Conservation (phyloP, 2,329 filamentous ascomycete species). For the Triangularia setosa region DNA sequence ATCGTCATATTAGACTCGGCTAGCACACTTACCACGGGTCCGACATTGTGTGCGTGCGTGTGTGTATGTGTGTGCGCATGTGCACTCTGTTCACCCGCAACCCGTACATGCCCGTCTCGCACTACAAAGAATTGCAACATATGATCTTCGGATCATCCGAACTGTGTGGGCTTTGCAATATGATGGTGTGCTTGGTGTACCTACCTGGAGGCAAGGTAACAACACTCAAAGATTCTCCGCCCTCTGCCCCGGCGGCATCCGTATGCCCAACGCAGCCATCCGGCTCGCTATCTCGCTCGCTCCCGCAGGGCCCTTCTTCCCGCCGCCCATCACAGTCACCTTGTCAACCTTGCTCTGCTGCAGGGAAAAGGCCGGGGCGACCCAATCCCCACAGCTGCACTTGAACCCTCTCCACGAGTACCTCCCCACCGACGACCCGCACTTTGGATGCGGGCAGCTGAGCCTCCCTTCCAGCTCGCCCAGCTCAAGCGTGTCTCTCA, state of each 20-base stretch:
- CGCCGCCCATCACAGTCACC: slow-evolving; percentile 32
- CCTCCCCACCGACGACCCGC: slow-evolving; percentile 78
- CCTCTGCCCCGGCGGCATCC: slow-evolving; percentile 49
- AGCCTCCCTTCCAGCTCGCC: slow-evolving; percentile 80
- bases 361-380: slow-evolving; percentile 85
- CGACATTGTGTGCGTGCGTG: background rate
- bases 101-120: background rate
- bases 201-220: background rate
- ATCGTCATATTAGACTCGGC: background rate
- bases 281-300: slow-evolving; percentile 22
- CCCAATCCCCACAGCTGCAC: slow-evolving; percentile 87
- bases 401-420: slow-evolving; percentile 96
- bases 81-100: background rate
- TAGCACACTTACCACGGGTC: background rate
- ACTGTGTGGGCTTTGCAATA: background rate
- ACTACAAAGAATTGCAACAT: background rate
- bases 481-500: slow-evolving; percentile 77
- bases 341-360: slow-evolving; percentile 81
- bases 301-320: slow-evolving; percentile 12
- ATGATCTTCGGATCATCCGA: background rate
- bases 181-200: background rate
- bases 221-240: slow-evolving; percentile 31
- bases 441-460: slow-evolving; percentile 74
- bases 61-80: background rate
- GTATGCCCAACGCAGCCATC: slow-evolving; percentile 43